Evolutionary conservation across 805 yeast species (phyloP), one percentile per base, ranked within the genome.

Genomic region (Starmerella scarabaei): DNA sequence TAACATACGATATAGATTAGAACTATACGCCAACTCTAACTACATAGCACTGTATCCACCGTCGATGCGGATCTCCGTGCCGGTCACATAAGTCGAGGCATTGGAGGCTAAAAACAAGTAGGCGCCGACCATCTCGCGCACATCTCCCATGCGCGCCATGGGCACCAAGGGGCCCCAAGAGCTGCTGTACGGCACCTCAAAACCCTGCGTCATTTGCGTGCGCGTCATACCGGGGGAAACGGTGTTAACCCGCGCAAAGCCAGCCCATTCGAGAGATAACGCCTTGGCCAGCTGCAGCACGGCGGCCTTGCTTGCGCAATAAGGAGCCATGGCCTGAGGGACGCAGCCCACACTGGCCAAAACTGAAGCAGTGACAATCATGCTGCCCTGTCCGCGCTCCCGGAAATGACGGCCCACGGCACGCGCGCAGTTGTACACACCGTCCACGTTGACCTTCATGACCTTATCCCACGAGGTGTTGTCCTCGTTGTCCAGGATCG

Each of bases 361-460:
- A 80, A 85, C 84, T 26, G 93, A 81, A 7, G 91, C 88, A 3
- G 95, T 85, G 59, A 80, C 68, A 51, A 85, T 73, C 51, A 85
- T 64, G 3, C 91, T 80, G 27, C 95, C 94, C 44, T 60, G 60
- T 15, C 84, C 82, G 54, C 83, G 85, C 53, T 70, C 64, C 58
- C 75, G 75, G 69, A 85, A 85, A 43, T 77, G 67, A 48, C 65
- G 64, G 36, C 95, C 95, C 27, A 78, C 72, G 37, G 71, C 66
- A 63, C 79, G 77, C 43, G 93, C 80, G 55, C 88, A 73, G 61
- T 79, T 77, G 64, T 77, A 82, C 30, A 81, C 82, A 9, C 91
- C 85, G 56, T 80, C 77, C 45, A 84, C 64, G 56, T 85, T 91
- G 41, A 82, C 72, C 53, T 73, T 71, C 59, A 82, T 69, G 41